Conservation (phyloP, 352 stramenopile genomes). For the Globisporangium alternatum region DNA sequence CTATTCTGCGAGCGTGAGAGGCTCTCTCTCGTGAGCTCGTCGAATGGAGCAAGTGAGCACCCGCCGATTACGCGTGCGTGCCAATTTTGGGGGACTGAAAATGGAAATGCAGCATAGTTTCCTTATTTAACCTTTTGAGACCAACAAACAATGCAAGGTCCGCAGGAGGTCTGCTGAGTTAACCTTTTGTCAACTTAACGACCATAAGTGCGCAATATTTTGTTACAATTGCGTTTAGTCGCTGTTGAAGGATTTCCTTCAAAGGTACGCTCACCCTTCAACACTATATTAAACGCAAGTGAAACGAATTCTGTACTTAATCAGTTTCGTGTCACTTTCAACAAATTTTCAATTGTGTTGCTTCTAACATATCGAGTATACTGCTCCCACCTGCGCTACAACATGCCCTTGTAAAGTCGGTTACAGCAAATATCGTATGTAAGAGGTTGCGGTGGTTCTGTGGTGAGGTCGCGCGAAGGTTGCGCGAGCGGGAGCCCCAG, state of each 20-base stretch:
- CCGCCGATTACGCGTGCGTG: neutral
- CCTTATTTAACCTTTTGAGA: neutral
- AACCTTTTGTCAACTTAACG: too few relatives aligned
- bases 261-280: too few relatives aligned
- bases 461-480: conserved; percentile 29
- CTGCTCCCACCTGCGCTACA: too few relatives aligned
- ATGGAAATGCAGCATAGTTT: neutral
- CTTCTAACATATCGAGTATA: neutral
- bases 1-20: neutral
- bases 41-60: neutral
- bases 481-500: conserved; percentile 13
- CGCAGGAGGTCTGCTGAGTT: too few relatives aligned
- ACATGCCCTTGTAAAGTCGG: too few relatives aligned
- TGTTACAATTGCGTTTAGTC: too few relatives aligned
- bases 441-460: conserved; percentile 10
- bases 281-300: too few relatives aligned
- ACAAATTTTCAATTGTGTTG: neutral
- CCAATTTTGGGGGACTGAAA: conserved; percentile 7
- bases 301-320: too few relatives aligned
- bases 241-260: too few relatives aligned
- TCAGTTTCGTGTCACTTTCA: neutral
- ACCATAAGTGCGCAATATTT: too few relatives aligned
- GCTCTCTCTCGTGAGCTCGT: neutral
- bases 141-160: too few relatives aligned
- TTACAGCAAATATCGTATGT: neutral